Evolutionary conservation across 208 protist species (phyloP).

Genomic region (Histomonas meleagridis): DNA sequence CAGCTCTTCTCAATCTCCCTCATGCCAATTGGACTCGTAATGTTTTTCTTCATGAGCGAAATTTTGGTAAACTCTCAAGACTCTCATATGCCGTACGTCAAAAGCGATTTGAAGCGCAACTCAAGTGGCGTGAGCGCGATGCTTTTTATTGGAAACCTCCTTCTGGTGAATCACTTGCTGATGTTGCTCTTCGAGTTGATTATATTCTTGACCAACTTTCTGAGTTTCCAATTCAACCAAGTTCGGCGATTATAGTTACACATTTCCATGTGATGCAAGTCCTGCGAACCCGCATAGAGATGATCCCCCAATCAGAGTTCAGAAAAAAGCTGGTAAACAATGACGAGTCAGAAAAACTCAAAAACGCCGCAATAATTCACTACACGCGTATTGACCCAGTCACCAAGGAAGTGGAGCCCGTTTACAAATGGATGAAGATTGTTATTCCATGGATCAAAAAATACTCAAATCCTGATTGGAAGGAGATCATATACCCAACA

Average conservation of each 20-base stretch:
- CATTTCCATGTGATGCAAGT: slow-evolving; percentile 26
- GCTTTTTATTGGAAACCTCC: slow-evolving; percentile 20
- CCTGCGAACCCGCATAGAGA: neutral
- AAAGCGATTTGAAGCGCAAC: neutral
- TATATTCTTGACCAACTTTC: slow-evolving; percentile 1
- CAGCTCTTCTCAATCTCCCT: neutral
- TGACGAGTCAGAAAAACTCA: neutral
- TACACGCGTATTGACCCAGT: neutral
- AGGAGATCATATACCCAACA: neutral
- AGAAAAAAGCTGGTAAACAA: neutral
- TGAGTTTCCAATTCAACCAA: neutral
- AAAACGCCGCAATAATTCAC: neutral
- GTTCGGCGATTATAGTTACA: slow-evolving; percentile 7
- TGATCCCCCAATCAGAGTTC: neutral
- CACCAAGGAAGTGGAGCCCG: neutral
- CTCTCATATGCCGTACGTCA: neutral
- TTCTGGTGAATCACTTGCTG: neutral
- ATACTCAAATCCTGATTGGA: neutral
- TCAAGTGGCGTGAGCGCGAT: neutral
- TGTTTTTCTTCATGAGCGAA: neutral
- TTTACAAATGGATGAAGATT: slow-evolving; percentile 1
- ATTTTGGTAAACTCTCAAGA: neutral
- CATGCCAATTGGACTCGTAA: neutral
- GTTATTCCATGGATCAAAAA: neutral
- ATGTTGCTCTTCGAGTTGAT: slow-evolving; percentile 18